Base-by-base conservation (phyloP, 805 yeast genomes). In the Yamadazyma paraphyllophila region DNA sequence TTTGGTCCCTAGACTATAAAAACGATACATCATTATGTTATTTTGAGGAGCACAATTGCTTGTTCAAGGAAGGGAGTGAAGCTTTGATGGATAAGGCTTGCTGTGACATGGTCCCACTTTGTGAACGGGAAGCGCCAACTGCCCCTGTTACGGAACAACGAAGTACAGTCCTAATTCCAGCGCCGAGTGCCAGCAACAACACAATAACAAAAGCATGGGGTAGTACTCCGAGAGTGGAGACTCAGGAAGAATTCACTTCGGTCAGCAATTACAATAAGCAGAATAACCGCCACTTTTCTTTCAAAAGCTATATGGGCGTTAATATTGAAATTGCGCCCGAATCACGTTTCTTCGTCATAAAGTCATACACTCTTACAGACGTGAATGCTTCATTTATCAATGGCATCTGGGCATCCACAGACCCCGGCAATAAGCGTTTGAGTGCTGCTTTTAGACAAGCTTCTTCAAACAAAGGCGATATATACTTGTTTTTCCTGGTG, bases 341-440 rank as follows among this genome's bases (percentile, higher is more conserved):
- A 12, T 59, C 74, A 0, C 55, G 55, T 27, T 69, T 66, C 45
- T 81, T 79, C 52, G 78, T 81, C 15, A 80, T 81, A 46, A 81
- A 81, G 54, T 80, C 85, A 0, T 74, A 65, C 56, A 73, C 66
- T 39, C 63, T 73, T 20, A 59, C 63, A 12, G 82, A 81, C 52
- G 74, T 81, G 10, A 65, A 63, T 43, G 69, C 80, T 7, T 76
- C 84, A 2, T 74, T 73, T 48, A 49, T 61, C 38, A 67, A 79
- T 48, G 68, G 70, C 9, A 68, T 80, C 17, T 81, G 87, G 86
- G 71, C 84, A 0, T 79, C 85, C 1, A 81, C 85, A 0, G 76
- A 70, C 26, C 62, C 73, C 42, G 86, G 85, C 0, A 81, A 80
- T 52, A 73, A 68, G 47, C 62, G 83, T 41, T 62, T 81, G 37